phyloP scores from a whole-genome alignment of 805 yeast species.

The Ogataea ganodermae region DNA sequence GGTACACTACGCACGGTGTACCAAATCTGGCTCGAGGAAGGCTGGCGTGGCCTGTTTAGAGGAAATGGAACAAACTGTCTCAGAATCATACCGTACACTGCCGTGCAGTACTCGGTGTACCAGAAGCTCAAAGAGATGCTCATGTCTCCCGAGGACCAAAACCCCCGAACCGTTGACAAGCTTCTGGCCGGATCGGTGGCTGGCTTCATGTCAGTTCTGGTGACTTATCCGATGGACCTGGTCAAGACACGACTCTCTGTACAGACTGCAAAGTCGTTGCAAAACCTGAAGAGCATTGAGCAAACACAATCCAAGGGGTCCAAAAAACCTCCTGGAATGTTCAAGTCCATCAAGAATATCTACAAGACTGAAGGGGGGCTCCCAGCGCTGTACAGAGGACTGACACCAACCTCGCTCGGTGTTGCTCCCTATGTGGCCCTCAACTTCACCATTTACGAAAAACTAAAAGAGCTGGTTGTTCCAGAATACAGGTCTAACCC shows the following conservation, averaged over 20 bases:
- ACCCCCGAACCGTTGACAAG: conserved; percentile 57
- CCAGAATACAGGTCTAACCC: conserved; percentile 33
- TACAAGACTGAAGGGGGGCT: conserved; percentile 82
- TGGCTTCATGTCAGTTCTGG: conserved; percentile 76
- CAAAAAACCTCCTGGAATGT: conserved; percentile 66
- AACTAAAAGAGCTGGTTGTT: conserved; percentile 59
- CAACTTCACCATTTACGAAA: conserved; percentile 88
- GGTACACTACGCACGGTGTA: conserved; percentile 76
- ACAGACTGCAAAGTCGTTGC: conserved; percentile 69
- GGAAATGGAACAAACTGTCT: conserved; percentile 92
- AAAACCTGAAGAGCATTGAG: conserved; percentile 46
- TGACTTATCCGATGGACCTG: conserved; percentile 90
- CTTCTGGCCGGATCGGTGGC: conserved; percentile 77
- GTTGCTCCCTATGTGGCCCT: conserved; percentile 96
- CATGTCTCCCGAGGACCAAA: conserved; percentile 31
- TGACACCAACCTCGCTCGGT: conserved; percentile 88
- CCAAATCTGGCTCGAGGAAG: conserved; percentile 87
- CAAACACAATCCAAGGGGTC: neutral
- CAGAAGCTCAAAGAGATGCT: conserved; percentile 56
- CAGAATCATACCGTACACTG: conserved; percentile 89
- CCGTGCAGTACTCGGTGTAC: conserved; percentile 88
- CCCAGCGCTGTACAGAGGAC: conserved; percentile 75
- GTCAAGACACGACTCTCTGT: conserved; percentile 87
- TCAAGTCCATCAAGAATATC: conserved; percentile 55
- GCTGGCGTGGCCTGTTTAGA: conserved; percentile 84